Evolutionary conservation across 805 yeast genomes (phyloP).

Genomic region (Wickerhamiella galacta): DNA sequence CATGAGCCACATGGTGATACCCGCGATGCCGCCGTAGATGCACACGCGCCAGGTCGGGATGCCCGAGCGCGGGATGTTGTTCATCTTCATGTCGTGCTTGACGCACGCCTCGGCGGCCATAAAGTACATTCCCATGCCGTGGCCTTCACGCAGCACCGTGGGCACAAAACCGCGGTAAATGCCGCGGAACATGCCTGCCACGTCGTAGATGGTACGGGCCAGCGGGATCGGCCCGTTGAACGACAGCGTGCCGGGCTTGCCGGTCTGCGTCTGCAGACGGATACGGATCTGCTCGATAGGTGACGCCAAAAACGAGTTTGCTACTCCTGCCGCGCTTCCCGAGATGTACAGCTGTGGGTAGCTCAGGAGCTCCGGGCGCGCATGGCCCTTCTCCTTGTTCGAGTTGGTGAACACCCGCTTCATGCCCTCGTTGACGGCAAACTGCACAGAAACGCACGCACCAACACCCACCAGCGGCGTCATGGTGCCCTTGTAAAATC

Average conservation of each 20-base stretch:
- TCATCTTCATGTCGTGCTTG: constrained; percentile 38
- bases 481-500: constrained; percentile 84
- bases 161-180: constrained; percentile 71
- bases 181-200: constrained; percentile 38
- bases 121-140: constrained; percentile 78
- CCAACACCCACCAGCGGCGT: constrained; percentile 94
- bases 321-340: constrained; percentile 86
- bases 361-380: constrained; percentile 21
- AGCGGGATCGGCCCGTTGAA: constrained; percentile 66
- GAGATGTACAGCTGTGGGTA: constrained; percentile 57
- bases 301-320: constrained; percentile 74
- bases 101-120: constrained; percentile 81
- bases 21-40: constrained; percentile 76
- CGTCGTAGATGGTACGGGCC: constrained; percentile 36
- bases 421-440: constrained; percentile 89
- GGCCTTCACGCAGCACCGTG: constrained; percentile 66
- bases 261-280: constrained; percentile 75
- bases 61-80: constrained; percentile 40
- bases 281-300: constrained; percentile 95
- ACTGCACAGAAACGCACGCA: constrained; percentile 91
- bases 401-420: constrained; percentile 48
- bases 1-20: constrained; percentile 74
- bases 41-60: constrained; percentile 83
- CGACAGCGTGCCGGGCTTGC: constrained; percentile 20
- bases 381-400: constrained; percentile 18